phyloP scores from a whole-genome alignment of 2,329 filamentous ascomycete species.

The Nothophoma quercina region DNA sequence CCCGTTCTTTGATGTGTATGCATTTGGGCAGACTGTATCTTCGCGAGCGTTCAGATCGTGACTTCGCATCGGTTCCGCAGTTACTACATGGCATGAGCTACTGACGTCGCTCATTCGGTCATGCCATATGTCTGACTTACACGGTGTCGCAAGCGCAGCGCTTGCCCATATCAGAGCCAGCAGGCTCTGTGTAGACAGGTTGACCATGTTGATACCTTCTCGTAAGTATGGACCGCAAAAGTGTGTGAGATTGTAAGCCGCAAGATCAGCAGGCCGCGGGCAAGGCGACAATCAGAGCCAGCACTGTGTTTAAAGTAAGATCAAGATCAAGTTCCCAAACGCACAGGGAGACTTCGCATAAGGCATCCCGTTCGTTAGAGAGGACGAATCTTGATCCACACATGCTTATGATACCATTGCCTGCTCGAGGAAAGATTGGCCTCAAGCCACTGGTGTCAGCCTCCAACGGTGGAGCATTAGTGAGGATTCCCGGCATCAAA shows the following conservation, averaged over 20 bases:
- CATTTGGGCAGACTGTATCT: conserved; percentile 24
- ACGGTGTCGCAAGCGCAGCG: conserved; percentile 32
- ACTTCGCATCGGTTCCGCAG: conserved; percentile 22
- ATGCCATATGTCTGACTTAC: conserved; percentile 22
- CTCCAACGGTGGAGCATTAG: background rate
- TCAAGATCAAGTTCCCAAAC: background rate
- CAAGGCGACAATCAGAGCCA: background rate
- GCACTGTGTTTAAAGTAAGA: background rate
- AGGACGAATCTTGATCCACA: background rate
- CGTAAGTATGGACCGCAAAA: background rate
- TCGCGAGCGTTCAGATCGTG: conserved; percentile 27
- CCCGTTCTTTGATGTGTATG: conserved; percentile 39
- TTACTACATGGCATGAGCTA: conserved; percentile 26
- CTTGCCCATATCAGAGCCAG: conserved; percentile 32
- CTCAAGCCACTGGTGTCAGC: background rate
- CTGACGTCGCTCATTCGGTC: background rate
- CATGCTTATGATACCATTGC: background rate
- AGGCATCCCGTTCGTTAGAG: conserved; percentile 1
- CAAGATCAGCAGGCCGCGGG: background rate
- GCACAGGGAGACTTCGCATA: background rate
- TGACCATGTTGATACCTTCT: background rate
- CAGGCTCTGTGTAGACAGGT: conserved; percentile 16
- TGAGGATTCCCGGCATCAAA: background rate
- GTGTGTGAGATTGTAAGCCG: background rate
- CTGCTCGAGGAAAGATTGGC: conserved; percentile 3